Conservation (phyloP, 2,329 filamentous ascomycete species). For the Talaromyces pinophilus region DNA sequence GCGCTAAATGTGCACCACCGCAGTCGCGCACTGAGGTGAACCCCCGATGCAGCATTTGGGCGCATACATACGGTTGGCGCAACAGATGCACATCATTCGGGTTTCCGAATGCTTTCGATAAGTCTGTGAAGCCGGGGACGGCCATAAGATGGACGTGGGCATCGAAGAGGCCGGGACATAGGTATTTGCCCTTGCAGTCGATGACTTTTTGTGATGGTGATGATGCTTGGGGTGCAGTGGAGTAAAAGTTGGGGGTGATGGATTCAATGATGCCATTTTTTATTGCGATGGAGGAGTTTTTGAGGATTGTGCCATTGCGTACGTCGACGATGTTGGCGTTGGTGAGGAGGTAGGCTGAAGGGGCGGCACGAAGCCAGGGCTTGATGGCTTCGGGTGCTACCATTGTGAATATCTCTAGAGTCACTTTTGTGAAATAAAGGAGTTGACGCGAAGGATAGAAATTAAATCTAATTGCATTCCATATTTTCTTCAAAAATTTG, state of each 20-base stretch:
- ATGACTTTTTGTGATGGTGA: not conserved
- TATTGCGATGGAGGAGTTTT: slow-evolving; percentile 36
- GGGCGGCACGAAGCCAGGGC: slow-evolving; percentile 13
- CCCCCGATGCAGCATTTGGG: slow-evolving; percentile 57
- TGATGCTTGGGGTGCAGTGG: not conserved
- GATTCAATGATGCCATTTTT: slow-evolving; percentile 36
- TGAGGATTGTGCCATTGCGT: slow-evolving; percentile 34
- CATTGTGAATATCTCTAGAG: not conserved
- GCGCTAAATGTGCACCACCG: slow-evolving; percentile 57
- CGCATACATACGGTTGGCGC: slow-evolving; percentile 22
- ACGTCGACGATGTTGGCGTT: slow-evolving; percentile 48
- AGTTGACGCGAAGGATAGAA: no score
- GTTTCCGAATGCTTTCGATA: slow-evolving; percentile 5
- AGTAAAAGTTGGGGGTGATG: slow-evolving; percentile 21
- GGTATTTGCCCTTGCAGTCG: slow-evolving; percentile 16
- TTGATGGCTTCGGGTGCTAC: slow-evolving; percentile 2
- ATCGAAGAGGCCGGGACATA: slow-evolving; percentile 57
- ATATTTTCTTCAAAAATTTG: not conserved
- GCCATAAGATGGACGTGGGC: slow-evolving; percentile 54
- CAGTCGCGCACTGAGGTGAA: slow-evolving; percentile 63
- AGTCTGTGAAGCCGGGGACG: slow-evolving; percentile 42
- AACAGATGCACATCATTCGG: slow-evolving; percentile 15
- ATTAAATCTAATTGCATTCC: not conserved
- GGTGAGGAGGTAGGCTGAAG: slow-evolving; percentile 18
- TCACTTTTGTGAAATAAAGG: no score